Evolutionary conservation across 2,329 filamentous ascomycete species (phyloP).

Genomic region (Arthroderma sp.): DNA sequence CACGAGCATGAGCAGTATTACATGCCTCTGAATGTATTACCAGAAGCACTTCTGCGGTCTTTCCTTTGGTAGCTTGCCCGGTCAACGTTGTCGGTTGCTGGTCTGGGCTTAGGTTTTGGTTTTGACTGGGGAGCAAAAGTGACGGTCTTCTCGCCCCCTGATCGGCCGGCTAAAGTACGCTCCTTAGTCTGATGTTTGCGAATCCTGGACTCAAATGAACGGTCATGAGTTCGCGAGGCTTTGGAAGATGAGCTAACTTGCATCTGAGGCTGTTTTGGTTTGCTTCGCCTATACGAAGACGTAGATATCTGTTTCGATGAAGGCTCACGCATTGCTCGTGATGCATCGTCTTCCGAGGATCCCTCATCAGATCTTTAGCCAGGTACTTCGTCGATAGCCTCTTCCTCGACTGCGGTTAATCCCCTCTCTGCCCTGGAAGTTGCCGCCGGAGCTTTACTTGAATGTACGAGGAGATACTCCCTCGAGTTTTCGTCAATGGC

Average conservation of each 20-base stretch:
- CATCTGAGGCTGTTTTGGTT: constrained; percentile 43
- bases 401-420: constrained; percentile 52
- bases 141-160: constrained; percentile 44
- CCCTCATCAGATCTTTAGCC: constrained; percentile 31
- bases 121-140: constrained; percentile 47
- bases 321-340: constrained; percentile 19
- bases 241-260: constrained; percentile 43
- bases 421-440: constrained; percentile 33
- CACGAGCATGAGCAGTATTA: constrained; percentile 17
- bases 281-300: constrained; percentile 44
- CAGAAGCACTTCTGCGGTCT: constrained; percentile 39
- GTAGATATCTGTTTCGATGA: constrained; percentile 41
- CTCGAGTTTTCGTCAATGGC: constrained; percentile 76
- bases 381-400: constrained; percentile 43
- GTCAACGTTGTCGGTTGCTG: constrained; percentile 13
- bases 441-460: constrained; percentile 51
- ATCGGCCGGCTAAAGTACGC: constrained; percentile 23
- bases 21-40: constrained; percentile 38
- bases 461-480: constrained; percentile 82
- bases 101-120: constrained; percentile 26
- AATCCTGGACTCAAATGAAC: constrained; percentile 48
- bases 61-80: constrained; percentile 24
- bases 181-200: constrained; percentile 31
- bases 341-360: constrained; percentile 23
- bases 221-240: constrained; percentile 35